Percentiles rank a stretch among this genome's conserved stretches.
Conservation (phyloP, 208 protist genomes). For the Leishmania guyanensis region DNA sequence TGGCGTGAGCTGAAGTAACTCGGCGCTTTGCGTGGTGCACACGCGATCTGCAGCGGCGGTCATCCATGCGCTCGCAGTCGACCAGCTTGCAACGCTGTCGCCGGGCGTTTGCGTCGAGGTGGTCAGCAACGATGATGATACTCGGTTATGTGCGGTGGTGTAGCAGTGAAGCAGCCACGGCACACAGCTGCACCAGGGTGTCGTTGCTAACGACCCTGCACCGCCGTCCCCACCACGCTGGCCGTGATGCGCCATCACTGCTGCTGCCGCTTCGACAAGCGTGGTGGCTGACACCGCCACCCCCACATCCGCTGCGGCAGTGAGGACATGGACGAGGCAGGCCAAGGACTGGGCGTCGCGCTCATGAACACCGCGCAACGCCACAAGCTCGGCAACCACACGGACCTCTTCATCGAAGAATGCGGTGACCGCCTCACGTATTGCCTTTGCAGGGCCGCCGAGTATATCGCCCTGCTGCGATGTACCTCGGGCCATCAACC, state of each 20-base stretch:
- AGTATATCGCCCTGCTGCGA: not conserved
- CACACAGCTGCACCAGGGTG: slow-evolving; percentile 25
- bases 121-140: not conserved
- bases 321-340: slow-evolving; percentile 17
- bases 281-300: not conserved
- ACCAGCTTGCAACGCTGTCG: slow-evolving; percentile 3
- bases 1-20: slow-evolving; percentile 15
- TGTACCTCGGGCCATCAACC: not conserved
- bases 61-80: slow-evolving; percentile 31
- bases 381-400: slow-evolving; percentile 17
- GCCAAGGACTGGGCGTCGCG: slow-evolving; percentile 12
- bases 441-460: not conserved
- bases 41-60: slow-evolving; percentile 36
- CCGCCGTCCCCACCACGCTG: not conserved
- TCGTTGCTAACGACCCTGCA: not conserved
- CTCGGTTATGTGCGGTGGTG: not conserved
- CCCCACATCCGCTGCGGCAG: slow-evolving; percentile 5
- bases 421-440: not conserved
- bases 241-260: not conserved
- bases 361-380: slow-evolving; percentile 9
- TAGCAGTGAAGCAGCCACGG: slow-evolving; percentile 34
- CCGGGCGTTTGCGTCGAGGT: not conserved
- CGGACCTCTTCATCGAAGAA: slow-evolving; percentile 17
- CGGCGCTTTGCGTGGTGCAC: slow-evolving; percentile 23
- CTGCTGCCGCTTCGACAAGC: slow-evolving; percentile 13